Conservation (phyloP, 148 eudicot species). For the Fallopia convolvulus region DNA sequence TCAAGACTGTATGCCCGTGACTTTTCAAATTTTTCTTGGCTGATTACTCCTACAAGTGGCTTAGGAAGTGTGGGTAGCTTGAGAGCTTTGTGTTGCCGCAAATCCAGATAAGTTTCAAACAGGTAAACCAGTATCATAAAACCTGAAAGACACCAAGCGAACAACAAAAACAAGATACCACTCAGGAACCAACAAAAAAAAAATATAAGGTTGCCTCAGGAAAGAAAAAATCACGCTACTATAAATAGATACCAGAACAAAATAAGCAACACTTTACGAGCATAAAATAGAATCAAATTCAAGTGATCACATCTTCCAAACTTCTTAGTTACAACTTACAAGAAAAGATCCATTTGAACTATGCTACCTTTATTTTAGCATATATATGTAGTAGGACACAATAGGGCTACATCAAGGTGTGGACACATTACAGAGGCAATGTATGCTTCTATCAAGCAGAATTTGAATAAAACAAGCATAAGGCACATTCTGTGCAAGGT, state of each 20-base stretch:
- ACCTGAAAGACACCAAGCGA: slow-evolving; percentile 35
- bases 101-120: slow-evolving; percentile 83
- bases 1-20: slow-evolving; percentile 94
- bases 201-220: neutral
- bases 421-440: neutral
- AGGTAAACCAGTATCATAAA: slow-evolving; percentile 86
- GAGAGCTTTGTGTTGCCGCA: slow-evolving; percentile 80
- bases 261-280: neutral
- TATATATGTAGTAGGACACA: neutral
- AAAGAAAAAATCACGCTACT: neutral
- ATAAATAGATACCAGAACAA: slow-evolving; percentile 3
- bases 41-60: slow-evolving; percentile 73
- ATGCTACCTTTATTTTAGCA: neutral
- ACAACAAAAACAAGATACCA: neutral
- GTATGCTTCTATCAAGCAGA: neutral
- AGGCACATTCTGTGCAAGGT: neutral
- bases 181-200: slow-evolving; percentile 6
- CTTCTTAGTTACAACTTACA: neutral
- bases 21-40: slow-evolving; percentile 89
- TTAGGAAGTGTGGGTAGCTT: slow-evolving; percentile 78
- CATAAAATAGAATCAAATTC: slow-evolving; percentile 2
- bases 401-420: neutral
- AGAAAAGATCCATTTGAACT: slow-evolving; percentile 1
- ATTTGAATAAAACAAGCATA: neutral
- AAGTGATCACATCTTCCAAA: neutral